Conservation (phyloP, 1,284 basidiomycete species). For the Xerocomus amazonicus region DNA sequence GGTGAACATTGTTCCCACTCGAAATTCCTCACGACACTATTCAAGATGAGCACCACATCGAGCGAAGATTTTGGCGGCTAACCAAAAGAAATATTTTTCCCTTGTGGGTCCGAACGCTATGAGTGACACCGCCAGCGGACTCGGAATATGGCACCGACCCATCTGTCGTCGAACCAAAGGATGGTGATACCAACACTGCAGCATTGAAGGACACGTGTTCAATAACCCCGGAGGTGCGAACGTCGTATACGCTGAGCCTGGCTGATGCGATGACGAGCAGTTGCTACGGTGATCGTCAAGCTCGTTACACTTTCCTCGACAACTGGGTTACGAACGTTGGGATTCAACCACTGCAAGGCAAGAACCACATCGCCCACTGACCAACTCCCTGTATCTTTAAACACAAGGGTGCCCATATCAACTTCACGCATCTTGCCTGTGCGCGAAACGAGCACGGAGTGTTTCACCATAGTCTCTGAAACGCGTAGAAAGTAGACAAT, state of each 20-base stretch:
- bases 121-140: constrained; percentile 54
- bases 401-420: constrained; percentile 61
- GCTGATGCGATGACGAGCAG: constrained; percentile 53
- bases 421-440: constrained; percentile 57
- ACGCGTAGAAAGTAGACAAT: constrained; percentile 64
- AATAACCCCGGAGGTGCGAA: constrained; percentile 49
- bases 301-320: constrained; percentile 3
- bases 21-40: constrained; percentile 66
- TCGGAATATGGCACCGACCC: constrained; percentile 48
- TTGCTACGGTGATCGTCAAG: constrained; percentile 46
- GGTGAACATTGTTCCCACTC: constrained; percentile 84
- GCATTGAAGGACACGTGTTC: constrained; percentile 60
- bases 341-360: constrained; percentile 72
- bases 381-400: constrained; percentile 57
- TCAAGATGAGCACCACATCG: constrained; percentile 6
- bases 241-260: constrained; percentile 70
- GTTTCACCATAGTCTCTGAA: constrained; percentile 55
- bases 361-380: constrained; percentile 54
- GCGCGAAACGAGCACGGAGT: constrained; percentile 49
- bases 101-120: constrained; percentile 81
- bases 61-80: constrained; percentile 33
- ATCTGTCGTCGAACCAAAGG: constrained; percentile 45
- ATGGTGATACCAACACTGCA: constrained; percentile 52
- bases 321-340: constrained; percentile 57
- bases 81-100: constrained; percentile 91